phyloP scores from a whole-genome alignment of 305 asterid genomes.

The Fraxinus floribunda region DNA sequence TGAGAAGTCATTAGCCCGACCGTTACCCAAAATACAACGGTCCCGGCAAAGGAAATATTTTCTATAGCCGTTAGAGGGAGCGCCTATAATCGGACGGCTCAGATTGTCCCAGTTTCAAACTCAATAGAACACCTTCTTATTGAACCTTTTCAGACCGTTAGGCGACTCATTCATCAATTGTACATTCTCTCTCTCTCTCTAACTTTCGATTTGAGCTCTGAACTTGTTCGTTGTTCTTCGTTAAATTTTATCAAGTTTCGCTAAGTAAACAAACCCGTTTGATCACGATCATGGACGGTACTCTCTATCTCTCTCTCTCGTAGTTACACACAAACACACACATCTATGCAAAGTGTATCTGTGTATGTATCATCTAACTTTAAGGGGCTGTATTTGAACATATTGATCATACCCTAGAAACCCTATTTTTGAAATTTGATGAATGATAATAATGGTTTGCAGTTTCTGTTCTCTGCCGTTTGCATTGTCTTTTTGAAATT shows the following conservation, averaged over 20 bases:
- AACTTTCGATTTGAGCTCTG: background rate
- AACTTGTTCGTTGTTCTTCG: background rate
- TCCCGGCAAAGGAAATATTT: background rate
- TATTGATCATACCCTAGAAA: background rate
- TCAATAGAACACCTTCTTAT: background rate
- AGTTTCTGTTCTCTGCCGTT: background rate
- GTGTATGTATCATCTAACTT: background rate
- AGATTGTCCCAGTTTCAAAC: constrained; percentile 15
- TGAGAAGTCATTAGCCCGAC: background rate
- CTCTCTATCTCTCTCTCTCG: background rate
- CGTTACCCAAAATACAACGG: background rate
- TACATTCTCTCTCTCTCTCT: constrained; percentile 20
- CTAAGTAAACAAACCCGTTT: background rate
- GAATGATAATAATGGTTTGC: background rate
- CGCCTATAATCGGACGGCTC: constrained; percentile 23
- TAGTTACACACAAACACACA: background rate
- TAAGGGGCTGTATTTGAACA: background rate
- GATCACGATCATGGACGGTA: constrained; percentile 30
- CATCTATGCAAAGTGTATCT: background rate
- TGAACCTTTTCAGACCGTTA: constrained; percentile 2
- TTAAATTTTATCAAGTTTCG: background rate
- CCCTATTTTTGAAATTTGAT: background rate
- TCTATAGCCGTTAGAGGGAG: constrained; percentile 29
- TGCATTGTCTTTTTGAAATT: background rate
- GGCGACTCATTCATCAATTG: background rate